Conservation (phyloP, 2,329 filamentous ascomycete genomes). For the Zymoseptoria pseudotritici region DNA sequence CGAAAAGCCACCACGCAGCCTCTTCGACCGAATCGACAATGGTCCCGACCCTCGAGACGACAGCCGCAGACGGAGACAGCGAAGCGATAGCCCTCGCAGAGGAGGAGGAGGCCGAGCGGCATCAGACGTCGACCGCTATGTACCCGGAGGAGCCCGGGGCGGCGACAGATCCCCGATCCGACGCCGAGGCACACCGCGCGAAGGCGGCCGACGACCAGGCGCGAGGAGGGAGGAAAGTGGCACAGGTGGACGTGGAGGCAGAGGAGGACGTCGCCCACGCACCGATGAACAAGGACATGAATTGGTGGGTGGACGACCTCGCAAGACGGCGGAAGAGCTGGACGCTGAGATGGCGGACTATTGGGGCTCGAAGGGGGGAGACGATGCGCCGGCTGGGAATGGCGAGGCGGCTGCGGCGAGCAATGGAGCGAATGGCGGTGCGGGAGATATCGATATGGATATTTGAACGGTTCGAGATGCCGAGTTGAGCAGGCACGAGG, state of each 20-base stretch:
- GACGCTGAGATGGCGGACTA: conserved; percentile 98
- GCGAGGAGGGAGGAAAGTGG: conserved; percentile 37
- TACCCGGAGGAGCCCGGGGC: conserved; percentile 51
- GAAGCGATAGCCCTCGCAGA: conserved; percentile 41
- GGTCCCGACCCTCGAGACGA: conserved; percentile 3
- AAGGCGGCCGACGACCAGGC: conserved; percentile 41
- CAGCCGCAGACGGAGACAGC: conserved; percentile 19
- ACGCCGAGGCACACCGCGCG: conserved; percentile 43
- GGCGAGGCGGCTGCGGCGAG: conserved; percentile 14
- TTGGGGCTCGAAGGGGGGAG: conserved; percentile 47
- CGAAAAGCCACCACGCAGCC: conserved; percentile 48
- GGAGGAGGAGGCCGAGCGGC: conserved; percentile 46
- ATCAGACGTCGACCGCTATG: conserved; percentile 69
- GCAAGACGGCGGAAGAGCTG: conserved; percentile 84
- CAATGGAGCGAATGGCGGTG: conserved; percentile 11
- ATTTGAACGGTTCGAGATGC: conserved; percentile 14
- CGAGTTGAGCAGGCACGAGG: neutral
- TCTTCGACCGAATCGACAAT: conserved; percentile 54
- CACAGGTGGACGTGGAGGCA: conserved; percentile 33
- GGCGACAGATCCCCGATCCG: conserved; percentile 49
- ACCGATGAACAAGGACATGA: conserved; percentile 42
- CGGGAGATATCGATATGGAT: conserved; percentile 30
- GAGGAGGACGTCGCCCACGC: conserved; percentile 29
- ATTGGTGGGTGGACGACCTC: conserved; percentile 45
- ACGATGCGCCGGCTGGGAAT: conserved; percentile 32